Evolutionary conservation across 352 stramenopile species (phyloP).

Genomic region (Phytophthora aleatoria): DNA sequence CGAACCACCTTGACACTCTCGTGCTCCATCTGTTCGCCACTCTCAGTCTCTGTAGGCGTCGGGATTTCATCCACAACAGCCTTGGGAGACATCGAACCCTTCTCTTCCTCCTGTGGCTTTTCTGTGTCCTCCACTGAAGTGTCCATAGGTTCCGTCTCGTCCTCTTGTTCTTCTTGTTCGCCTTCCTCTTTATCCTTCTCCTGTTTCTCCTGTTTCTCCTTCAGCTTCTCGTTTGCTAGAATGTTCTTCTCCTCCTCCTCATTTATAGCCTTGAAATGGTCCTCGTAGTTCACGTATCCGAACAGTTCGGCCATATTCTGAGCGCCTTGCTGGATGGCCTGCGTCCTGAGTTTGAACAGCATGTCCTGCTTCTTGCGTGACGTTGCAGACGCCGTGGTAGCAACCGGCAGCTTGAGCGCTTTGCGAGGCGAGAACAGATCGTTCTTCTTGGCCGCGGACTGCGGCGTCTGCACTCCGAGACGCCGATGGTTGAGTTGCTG

Average conservation of each 20-base stretch:
- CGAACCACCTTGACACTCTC: constrained; percentile 31
- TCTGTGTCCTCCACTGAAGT: background rate
- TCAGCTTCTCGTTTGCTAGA: constrained; percentile 46
- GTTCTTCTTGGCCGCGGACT: background rate
- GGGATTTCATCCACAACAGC: background rate
- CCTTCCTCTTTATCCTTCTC: constrained; percentile 1
- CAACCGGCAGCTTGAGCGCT: constrained; percentile 59
- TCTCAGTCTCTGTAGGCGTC: constrained; percentile 4
- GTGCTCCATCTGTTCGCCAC: constrained; percentile 17
- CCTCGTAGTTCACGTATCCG: constrained; percentile 72
- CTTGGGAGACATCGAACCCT: background rate
- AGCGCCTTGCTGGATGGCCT: constrained; percentile 70
- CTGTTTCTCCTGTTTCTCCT: constrained; percentile 29
- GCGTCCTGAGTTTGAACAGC: constrained; percentile 50
- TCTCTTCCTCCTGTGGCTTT: background rate
- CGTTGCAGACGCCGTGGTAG: constrained; percentile 32
- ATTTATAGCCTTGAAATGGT: constrained; percentile 73
- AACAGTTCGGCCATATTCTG: constrained; percentile 78
- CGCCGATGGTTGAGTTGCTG: constrained; percentile 53
- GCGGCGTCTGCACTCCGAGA: constrained; percentile 29
- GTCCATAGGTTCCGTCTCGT: constrained; percentile 3
- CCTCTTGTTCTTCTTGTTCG: constrained; percentile 16
- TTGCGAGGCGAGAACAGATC: constrained; percentile 45
- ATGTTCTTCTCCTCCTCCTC: constrained; percentile 71
- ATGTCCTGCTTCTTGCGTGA: constrained; percentile 70